A percentile compares a stretch with the other conserved stretches of the same genome.
Conservation (phyloP, 169 alveolate genomes). For the Hepatocystis sp. region DNA sequence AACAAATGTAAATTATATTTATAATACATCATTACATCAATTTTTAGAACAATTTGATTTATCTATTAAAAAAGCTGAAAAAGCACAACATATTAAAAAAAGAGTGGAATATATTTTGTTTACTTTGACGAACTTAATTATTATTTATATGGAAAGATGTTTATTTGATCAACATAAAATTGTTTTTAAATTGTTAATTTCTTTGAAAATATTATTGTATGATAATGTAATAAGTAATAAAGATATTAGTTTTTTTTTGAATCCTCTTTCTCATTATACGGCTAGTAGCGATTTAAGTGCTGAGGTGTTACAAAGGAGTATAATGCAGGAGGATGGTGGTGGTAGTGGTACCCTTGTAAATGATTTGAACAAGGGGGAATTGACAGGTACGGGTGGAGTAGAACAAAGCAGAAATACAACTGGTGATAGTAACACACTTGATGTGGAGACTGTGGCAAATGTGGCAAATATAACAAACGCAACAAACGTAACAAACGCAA, state of each 20-base stretch:
- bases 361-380: not conserved
- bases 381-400: not conserved
- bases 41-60: constrained; percentile 95
- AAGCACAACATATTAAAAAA: constrained; percentile 94
- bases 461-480: not conserved
- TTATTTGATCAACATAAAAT: constrained; percentile 97
- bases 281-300: constrained; percentile 47
- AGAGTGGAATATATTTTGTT: constrained; percentile 87
- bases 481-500: not conserved
- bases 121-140: constrained; percentile 79
- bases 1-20: constrained; percentile 96
- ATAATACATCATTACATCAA: constrained; percentile 95
- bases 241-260: constrained; percentile 94
- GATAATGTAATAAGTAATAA: constrained; percentile 90
- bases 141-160: constrained; percentile 96
- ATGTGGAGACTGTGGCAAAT: too few species aligned
- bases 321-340: constrained; percentile 22
- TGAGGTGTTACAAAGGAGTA: constrained; percentile 33
- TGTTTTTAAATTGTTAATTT: constrained; percentile 94
- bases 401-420: too few species aligned
- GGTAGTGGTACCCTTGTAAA: not conserved
- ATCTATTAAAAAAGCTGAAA: constrained; percentile 93
- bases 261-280: constrained; percentile 74
- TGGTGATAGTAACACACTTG: not conserved
- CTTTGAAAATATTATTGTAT: constrained; percentile 93